Percentiles rank a stretch among this genome's conserved stretches.
phyloP scores from a whole-genome alignment of 768 basidiomycete species.

The Amanita inopinata region DNA sequence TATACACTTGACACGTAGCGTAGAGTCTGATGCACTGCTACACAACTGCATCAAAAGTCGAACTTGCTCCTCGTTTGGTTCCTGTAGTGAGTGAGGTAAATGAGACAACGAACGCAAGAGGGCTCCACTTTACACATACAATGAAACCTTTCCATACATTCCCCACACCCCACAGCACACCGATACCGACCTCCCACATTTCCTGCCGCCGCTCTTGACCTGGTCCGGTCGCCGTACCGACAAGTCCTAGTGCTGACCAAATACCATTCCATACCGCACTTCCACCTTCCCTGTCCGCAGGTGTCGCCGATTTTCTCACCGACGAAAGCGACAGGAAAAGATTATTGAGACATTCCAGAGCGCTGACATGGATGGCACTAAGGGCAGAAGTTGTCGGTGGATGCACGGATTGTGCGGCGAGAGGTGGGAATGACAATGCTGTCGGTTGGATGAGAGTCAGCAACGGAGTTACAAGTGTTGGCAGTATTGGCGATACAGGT shows the following conservation, averaged over 20 bases:
- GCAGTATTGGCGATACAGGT: slow-evolving; percentile 35
- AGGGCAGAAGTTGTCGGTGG: slow-evolving; percentile 86
- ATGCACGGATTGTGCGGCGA: slow-evolving; percentile 58
- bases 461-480: slow-evolving; percentile 57
- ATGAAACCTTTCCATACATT: slow-evolving; percentile 62
- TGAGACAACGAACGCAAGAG: not conserved
- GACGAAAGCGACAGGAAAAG: slow-evolving; percentile 68
- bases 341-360: slow-evolving; percentile 87
- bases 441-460: slow-evolving; percentile 68
- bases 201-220: slow-evolving; percentile 65
- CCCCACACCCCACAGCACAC: slow-evolving; percentile 85
- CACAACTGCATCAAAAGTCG: slow-evolving; percentile 59
- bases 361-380: slow-evolving; percentile 73
- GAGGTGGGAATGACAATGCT: slow-evolving; percentile 72
- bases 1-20: slow-evolving; percentile 65
- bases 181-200: slow-evolving; percentile 72
- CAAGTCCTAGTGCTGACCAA: slow-evolving; percentile 50
- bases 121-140: slow-evolving; percentile 27
- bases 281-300: slow-evolving; percentile 40
- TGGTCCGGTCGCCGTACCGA: slow-evolving; percentile 48
- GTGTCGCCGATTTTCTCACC: slow-evolving; percentile 28
- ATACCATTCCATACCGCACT: slow-evolving; percentile 51
- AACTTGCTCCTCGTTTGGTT: slow-evolving; percentile 51
- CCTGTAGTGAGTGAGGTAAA: slow-evolving; percentile 22
- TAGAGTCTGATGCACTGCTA: slow-evolving; percentile 41